Evolutionary conservation across 2,329 filamentous ascomycete genomes (phyloP), one percentile per base, ranked within the genome.

Genomic region (Monosporascus sp.): DNA sequence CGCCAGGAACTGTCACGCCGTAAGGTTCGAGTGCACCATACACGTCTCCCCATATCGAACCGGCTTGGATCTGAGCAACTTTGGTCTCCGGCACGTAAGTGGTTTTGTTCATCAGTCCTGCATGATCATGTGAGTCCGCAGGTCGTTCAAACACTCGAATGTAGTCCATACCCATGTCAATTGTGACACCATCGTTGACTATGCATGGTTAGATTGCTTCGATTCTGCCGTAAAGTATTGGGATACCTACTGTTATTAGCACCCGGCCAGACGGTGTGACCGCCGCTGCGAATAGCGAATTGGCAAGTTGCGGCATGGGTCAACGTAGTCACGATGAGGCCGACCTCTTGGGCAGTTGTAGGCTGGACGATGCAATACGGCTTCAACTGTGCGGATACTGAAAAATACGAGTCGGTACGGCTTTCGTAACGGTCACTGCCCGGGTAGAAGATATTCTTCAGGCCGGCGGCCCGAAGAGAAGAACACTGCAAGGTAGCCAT

Each of bases 61-160:
- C 64, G 20, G 64, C 53, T 5, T 68, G 70, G 20, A 75, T 59
- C 15, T 54, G 58, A 15, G 65, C 70, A 3, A 63, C 60, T 1
- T 60, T 57, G 6, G 62, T 63, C 18, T 65, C 63, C 0, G 60
- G 50, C 14, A 63, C 59, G 22, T 70, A 56, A 0, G 54, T 55
- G 1, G 72, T 58, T 20, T 60, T 48, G 37, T 70, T 56, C 51
- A 60, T 70, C 14, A 72, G 58, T 5, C 52, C 55, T 48, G 54
- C 26, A 31, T 35, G 28, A n/a, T 20, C 7, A 7, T 45, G 37
- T n/a, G 38, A 40, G 17, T 7, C 38, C 17, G 2, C 14, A 7
- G 17, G 15, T 40, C 18, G 38, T 5, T 40, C 38, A 40, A n/a
- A 15, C 1, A n/a, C 6, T 28, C 15, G 38, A 18, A 18, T 18